Percentiles rank a stretch among this genome's conserved stretches.
Evolutionary conservation across 805 yeast species (phyloP).

Genomic region (Hanseniaspora vineae): DNA sequence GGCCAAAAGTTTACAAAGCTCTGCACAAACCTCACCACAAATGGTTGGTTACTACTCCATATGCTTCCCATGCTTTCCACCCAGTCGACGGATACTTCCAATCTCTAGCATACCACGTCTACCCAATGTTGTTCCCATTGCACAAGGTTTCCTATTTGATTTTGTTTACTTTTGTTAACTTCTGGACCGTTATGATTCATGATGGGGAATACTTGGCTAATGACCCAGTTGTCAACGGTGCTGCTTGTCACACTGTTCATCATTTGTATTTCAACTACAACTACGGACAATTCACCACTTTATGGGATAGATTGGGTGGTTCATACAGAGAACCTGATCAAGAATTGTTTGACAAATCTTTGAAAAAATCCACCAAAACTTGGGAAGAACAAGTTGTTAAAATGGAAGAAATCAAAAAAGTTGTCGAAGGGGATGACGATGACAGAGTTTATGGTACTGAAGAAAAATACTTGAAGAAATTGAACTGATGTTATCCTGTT

Average conservation of each 20-base stretch:
- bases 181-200: constrained; percentile 98
- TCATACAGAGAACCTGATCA: constrained; percentile 88
- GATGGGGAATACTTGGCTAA: constrained; percentile 93
- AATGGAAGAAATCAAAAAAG: constrained; percentile 68
- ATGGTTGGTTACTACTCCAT: constrained; percentile 98
- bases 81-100: constrained; percentile 94
- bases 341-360: constrained; percentile 58
- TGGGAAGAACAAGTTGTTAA: constrained; percentile 60
- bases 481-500: constrained; percentile 6
- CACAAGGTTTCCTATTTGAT: constrained; percentile 74
- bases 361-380: constrained; percentile 42
- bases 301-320: constrained; percentile 95
- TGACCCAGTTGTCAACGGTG: constrained; percentile 90
- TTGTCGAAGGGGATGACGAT: constrained; percentile 65
- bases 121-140: constrained; percentile 84
- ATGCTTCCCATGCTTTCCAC: constrained; percentile 97
- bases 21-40: constrained; percentile 97
- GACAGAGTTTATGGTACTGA: constrained; percentile 63
- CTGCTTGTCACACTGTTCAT: constrained; percentile 96
- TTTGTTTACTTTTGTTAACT: constrained; percentile 81
- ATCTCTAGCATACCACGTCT: constrained; percentile 85
- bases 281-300: constrained; percentile 95
- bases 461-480: constrained; percentile 22
- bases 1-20: constrained; percentile 76
- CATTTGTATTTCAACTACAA: constrained; percentile 95